Evolutionary conservation across 768 basidiomycete species (phyloP).

Genomic region (Filobasidium floriforme): DNA sequence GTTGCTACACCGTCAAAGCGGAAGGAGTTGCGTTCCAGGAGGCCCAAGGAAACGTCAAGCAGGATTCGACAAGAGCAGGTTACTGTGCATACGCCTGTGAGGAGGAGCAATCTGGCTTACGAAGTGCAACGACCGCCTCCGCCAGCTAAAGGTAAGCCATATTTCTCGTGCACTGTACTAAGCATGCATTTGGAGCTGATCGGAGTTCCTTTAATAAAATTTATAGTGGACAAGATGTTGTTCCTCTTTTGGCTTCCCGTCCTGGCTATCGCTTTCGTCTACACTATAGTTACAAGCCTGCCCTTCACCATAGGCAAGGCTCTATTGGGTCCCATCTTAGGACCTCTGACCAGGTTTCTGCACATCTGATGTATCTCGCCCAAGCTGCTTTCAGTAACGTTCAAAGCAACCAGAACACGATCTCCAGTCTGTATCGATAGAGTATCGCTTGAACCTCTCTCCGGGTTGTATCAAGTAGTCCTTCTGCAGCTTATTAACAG

Average conservation of each 20-base stretch:
- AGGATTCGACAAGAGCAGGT: background rate
- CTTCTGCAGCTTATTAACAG: no score
- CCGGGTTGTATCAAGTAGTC: no score
- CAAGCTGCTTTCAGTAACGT: background rate
- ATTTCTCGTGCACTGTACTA: background rate
- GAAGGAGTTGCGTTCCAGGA: background rate
- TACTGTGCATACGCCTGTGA: background rate
- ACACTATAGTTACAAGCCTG: constrained; percentile 19
- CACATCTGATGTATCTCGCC: background rate
- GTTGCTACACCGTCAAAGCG: constrained; percentile 1
- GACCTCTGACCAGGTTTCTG: constrained; percentile 6
- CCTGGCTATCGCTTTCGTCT: constrained; percentile 34
- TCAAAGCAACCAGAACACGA: no score
- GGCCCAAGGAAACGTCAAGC: background rate
- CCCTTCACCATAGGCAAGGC: constrained; percentile 18
- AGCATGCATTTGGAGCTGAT: background rate
- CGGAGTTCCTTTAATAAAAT: background rate
- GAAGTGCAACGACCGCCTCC: background rate
- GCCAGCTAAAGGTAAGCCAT: constrained; percentile 1
- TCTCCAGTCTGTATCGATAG: no score
- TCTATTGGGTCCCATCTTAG: constrained; percentile 12
- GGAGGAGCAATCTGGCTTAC: background rate
- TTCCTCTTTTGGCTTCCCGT: constrained; percentile 47
- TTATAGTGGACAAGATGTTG: constrained; percentile 43
- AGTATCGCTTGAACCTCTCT: no score